Base-by-base conservation (phyloP, 768 basidiomycete genomes). In the Suillus spraguei region DNA sequence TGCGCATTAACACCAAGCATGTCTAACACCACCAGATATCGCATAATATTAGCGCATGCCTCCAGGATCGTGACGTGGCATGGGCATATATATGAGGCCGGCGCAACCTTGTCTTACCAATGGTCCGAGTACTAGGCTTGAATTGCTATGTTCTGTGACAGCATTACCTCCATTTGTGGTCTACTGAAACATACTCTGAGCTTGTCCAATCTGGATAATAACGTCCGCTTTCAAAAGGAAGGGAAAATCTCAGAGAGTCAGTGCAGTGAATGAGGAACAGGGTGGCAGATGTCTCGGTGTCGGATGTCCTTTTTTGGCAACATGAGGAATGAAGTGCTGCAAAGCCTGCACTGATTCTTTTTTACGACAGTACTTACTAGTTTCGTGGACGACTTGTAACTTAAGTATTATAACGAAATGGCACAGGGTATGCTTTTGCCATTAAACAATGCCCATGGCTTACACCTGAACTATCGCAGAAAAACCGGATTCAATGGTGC, bases 401-500 rank as follows among this genome's bases (percentile, higher is more conserved):
- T 28, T 28, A 28, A 44, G 41, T 54, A 28, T 36, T 35, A 59
- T 58, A 35, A 38, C 6, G 42, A 68, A 58, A 74, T 75, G 74
- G 64, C 68, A 0, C 66, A 67, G 75, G 75, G 75, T 72, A 61
- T 39, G 60, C 6, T 5, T 20, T 39, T 32, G 6, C 36, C 4
- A 13, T 39, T n/a, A 16, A 59, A 32, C 7, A 16, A 16, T 17
- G 0, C 24, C 22, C 9, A 32, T 35, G 8, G 24, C 60, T 58
- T 17, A 61, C 24, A 20, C 17, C 9, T 28, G 10, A 32, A 9
- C 35, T 14, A 20, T 42, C 9, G 2, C 73, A 81, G 81, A 81
- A 72, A 82, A 80, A 65, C 71, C 75, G 17, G 72, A 74, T 35
- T 71, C 76, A 20, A 66, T 79, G 39, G 67, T 77, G 0, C 78